These are phyloP conservation scores for Rubia peregrina DNA, from an alignment of 305 asterid species.

Conservation along the genomic window DNA sequence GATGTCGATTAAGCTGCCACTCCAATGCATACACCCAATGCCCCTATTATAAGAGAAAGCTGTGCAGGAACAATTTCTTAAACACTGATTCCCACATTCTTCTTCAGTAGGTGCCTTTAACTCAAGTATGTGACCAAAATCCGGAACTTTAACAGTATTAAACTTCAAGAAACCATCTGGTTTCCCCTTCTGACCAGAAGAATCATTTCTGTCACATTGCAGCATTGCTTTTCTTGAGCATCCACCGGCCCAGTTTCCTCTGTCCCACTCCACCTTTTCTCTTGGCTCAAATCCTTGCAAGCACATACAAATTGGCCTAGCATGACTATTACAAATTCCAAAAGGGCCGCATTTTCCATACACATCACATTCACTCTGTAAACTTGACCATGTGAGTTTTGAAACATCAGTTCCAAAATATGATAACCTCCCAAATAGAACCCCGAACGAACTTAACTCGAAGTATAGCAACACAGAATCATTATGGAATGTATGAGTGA, in stretches of 20 bases:
- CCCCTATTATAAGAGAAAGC: conserved; percentile 19
- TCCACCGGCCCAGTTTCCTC: conserved; percentile 23
- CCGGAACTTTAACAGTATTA: conserved; percentile 19
- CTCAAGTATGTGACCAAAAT: neutral
- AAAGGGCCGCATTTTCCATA: conserved; percentile 49
- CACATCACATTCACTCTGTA: conserved; percentile 22
- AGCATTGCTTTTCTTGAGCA: conserved; percentile 17
- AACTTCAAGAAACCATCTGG: conserved; percentile 18
- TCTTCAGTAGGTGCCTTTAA: neutral
- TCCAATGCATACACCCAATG: conserved; percentile 38
- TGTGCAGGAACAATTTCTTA: conserved; percentile 20
- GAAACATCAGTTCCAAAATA: neutral
- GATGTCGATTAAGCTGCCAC: conserved; percentile 34
- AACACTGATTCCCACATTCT: conserved; percentile 20
- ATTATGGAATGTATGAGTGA: conserved; percentile 7
- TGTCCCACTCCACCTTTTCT: conserved; percentile 17
- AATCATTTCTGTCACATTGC: conserved; percentile 3
- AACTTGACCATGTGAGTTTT: neutral
- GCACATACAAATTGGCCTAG: conserved; percentile 3
- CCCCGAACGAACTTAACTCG: conserved; percentile 24
- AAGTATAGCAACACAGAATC: neutral
- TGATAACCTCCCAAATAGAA: conserved; percentile 4
- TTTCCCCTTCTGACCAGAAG: neutral
- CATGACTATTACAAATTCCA: conserved; percentile 33
- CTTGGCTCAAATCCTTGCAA: conserved; percentile 16